phyloP scores from a whole-genome alignment of 768 basidiomycete genomes.

The Hysterangium stoloniferum region DNA sequence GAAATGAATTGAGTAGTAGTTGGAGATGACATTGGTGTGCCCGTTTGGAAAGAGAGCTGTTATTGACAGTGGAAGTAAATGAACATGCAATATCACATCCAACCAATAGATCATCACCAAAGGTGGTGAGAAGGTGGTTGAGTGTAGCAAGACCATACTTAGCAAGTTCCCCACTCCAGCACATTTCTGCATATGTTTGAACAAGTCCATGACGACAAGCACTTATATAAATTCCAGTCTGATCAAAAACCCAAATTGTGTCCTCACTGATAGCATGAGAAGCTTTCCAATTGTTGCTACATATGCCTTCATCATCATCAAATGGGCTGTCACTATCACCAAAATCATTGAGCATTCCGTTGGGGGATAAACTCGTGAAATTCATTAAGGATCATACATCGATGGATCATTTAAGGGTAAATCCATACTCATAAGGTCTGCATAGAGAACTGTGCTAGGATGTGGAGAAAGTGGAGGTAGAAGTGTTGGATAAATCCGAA shows the following conservation, averaged over 20 bases:
- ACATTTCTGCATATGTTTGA: constrained; percentile 18
- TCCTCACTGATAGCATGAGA: constrained; percentile 22
- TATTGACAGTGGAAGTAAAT: constrained; percentile 13
- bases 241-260: constrained; percentile 29
- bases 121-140: constrained; percentile 10
- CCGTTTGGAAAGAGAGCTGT: constrained; percentile 10
- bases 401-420: too few relatives aligned
- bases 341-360: too few relatives aligned
- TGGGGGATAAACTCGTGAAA: too few relatives aligned
- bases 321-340: too few relatives aligned
- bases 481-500: too few relatives aligned
- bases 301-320: constrained; percentile 8
- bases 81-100: constrained; percentile 22
- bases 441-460: too few relatives aligned
- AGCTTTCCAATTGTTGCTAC: constrained; percentile 29
- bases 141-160: constrained; percentile 19
- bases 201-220: constrained; percentile 29
- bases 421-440: too few relatives aligned
- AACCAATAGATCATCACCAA: constrained; percentile 10
- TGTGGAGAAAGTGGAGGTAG: too few relatives aligned
- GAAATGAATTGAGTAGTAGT: constrained; percentile 24
- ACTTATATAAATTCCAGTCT: constrained; percentile 31
- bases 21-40: background rate
- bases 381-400: too few relatives aligned
- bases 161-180: constrained; percentile 13